Conservation (phyloP, 805 yeast species). For the Ogataea minuta region DNA sequence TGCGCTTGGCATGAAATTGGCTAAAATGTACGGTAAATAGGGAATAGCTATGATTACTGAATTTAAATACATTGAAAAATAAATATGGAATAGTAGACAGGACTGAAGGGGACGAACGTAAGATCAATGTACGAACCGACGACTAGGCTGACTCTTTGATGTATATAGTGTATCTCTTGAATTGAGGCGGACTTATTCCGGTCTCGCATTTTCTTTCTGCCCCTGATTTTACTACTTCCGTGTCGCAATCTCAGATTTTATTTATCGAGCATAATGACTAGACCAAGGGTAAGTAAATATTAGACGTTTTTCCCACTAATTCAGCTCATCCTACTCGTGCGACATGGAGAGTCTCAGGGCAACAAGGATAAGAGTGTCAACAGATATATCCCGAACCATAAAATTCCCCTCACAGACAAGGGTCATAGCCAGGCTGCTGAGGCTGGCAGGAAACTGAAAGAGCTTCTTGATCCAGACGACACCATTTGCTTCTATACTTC, state of each 20-base stretch:
- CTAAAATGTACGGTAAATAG: slow-evolving; percentile 27
- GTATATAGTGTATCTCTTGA: no score
- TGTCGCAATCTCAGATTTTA: not conserved
- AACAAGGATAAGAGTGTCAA: slow-evolving; percentile 84
- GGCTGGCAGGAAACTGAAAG: slow-evolving; percentile 54
- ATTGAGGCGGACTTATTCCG: not conserved
- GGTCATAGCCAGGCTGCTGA: slow-evolving; percentile 65
- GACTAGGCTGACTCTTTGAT: no score
- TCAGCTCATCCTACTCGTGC: slow-evolving; percentile 65
- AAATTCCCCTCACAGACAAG: slow-evolving; percentile 63
- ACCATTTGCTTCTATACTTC: slow-evolving; percentile 78
- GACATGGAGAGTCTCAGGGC: slow-evolving; percentile 94
- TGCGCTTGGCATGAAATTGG: slow-evolving; percentile 74
- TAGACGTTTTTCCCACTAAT: slow-evolving; percentile 14
- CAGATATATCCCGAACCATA: slow-evolving; percentile 74
- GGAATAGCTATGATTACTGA: not conserved
- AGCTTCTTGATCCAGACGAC: slow-evolving; percentile 41
- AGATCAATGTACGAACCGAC: no score
- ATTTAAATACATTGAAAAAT: not conserved
- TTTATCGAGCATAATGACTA: slow-evolving; percentile 31
- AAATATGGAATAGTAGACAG: not conserved
- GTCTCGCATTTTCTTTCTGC: not conserved
- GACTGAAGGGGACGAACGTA: no score
- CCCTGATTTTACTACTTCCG: not conserved
- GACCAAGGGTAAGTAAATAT: slow-evolving; percentile 40